Evolutionary conservation across 495 filamentous ascomycete species (phyloP).

Genomic region (Penicillium dipodomyicola): DNA sequence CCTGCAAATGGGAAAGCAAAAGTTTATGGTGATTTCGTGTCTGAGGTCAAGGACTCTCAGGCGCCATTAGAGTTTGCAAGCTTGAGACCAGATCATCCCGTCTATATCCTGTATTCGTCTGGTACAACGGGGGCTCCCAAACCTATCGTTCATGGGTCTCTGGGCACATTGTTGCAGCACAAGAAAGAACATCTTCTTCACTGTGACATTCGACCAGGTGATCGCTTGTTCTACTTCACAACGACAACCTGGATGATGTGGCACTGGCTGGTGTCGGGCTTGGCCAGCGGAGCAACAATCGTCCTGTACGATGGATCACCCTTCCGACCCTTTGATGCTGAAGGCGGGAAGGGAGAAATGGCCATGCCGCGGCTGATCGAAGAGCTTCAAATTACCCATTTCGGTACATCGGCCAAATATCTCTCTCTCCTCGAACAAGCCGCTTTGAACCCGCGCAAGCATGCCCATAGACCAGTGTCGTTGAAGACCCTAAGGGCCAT

Average conservation of each 20-base stretch:
- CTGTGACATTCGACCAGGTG: slow-evolving; percentile 64
- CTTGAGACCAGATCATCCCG: slow-evolving; percentile 75
- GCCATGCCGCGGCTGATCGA: slow-evolving; percentile 69
- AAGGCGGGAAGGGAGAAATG: slow-evolving; percentile 57
- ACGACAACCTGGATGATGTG: slow-evolving; percentile 98
- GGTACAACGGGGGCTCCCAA: slow-evolving; percentile 91
- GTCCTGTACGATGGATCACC: slow-evolving; percentile 89
- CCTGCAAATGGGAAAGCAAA: slow-evolving; percentile 49
- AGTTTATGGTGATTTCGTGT: slow-evolving; percentile 52
- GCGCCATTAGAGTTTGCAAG: slow-evolving; percentile 64
- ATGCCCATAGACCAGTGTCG: slow-evolving; percentile 45
- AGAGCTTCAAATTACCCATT: slow-evolving; percentile 77
- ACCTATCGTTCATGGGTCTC: slow-evolving; percentile 84
- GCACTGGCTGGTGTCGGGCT: slow-evolving; percentile 86
- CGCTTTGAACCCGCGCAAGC: slow-evolving; percentile 57
- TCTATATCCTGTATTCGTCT: slow-evolving; percentile 85
- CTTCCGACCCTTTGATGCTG: slow-evolving; percentile 60
- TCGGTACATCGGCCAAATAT: slow-evolving; percentile 91
- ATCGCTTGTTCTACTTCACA: slow-evolving; percentile 80
- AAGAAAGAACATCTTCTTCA: slow-evolving; percentile 92
- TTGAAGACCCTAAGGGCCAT: slow-evolving; percentile 67
- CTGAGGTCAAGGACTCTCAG: slow-evolving; percentile 38
- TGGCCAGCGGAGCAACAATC: slow-evolving; percentile 75
- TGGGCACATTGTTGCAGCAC: slow-evolving; percentile 86
- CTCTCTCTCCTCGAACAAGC: slow-evolving; percentile 88